phyloP scores from a whole-genome alignment of 2,329 filamentous ascomycete species.

The Penicillium psychrosexuale region DNA sequence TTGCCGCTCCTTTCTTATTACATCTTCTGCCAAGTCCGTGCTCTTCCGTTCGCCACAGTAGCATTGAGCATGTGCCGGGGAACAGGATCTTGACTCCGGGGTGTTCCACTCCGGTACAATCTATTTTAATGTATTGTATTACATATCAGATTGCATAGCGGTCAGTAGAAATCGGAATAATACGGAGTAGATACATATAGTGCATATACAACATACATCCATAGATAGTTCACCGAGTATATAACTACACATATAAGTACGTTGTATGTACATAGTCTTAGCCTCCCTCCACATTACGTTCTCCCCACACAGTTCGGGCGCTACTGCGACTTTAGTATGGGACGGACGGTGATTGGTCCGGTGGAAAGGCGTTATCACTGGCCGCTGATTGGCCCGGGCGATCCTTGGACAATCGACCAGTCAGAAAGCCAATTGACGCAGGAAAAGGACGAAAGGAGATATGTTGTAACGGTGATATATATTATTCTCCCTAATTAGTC shows the following conservation, averaged over 20 bases:
- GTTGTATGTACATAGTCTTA: not conserved
- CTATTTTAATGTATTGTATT: not conserved
- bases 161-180: not conserved
- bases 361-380: constrained; percentile 21
- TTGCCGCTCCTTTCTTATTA: not conserved
- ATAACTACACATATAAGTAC: no score
- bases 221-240: no score
- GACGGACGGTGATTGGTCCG: constrained; percentile 22
- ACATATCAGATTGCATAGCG: not conserved
- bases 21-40: not conserved
- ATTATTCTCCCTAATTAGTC: no score
- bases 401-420: not conserved
- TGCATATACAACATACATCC: not conserved
- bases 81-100: constrained; percentile 11
- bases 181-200: not conserved
- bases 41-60: constrained; percentile 8
- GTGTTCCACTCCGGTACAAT: constrained; percentile 5
- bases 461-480: no score
- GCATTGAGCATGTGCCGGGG: constrained; percentile 17
- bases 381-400: constrained; percentile 23
- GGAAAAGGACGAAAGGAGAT: not conserved
- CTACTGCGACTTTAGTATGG: constrained; percentile 20
- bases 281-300: constrained; percentile 1
- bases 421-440: not conserved
- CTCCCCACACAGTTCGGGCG: constrained; percentile 15